Percentiles rank a stretch among this genome's conserved stretches.
Evolutionary conservation across 1,139 yeast species (phyloP).

Genomic region (Pichia sp.): DNA sequence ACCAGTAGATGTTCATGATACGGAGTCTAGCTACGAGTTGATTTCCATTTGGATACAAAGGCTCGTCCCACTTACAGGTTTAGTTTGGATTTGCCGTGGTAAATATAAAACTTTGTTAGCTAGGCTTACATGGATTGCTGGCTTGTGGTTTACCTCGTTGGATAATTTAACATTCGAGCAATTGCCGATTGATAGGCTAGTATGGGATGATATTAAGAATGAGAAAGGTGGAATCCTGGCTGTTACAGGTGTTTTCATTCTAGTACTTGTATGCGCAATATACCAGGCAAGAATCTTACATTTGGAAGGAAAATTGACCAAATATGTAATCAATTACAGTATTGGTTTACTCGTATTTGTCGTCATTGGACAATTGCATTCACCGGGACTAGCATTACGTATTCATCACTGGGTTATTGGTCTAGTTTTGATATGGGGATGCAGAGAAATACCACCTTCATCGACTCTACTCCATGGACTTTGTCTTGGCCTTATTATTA

Average conservation of each 20-base stretch:
- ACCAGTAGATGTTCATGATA: slow-evolving; percentile 53
- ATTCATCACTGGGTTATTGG: slow-evolving; percentile 89
- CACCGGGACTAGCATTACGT: slow-evolving; percentile 49
- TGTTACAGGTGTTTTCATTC: slow-evolving; percentile 40
- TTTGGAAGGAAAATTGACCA: slow-evolving; percentile 66
- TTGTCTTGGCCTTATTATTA: slow-evolving; percentile 67
- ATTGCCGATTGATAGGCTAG: slow-evolving; percentile 79
- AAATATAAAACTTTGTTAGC: slow-evolving; percentile 21
- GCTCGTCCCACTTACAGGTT: slow-evolving; percentile 66
- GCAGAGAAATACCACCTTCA: slow-evolving; percentile 67
- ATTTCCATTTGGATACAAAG: slow-evolving; percentile 68
- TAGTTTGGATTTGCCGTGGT: slow-evolving; percentile 44
- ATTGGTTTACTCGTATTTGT: background rate
- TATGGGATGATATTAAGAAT: slow-evolving; percentile 56
- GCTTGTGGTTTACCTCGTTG: slow-evolving; percentile 75
- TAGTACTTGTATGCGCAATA: slow-evolving; percentile 46
- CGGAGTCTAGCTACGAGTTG: slow-evolving; percentile 34
- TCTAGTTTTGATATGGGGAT: slow-evolving; percentile 73
- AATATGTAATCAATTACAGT: slow-evolving; percentile 45
- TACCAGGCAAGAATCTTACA: slow-evolving; percentile 77
- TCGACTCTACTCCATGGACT: slow-evolving; percentile 78
- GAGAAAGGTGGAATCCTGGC: slow-evolving; percentile 77
- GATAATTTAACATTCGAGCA: slow-evolving; percentile 86
- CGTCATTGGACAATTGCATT: background rate
- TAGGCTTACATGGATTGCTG: slow-evolving; percentile 4